phyloP scores from a whole-genome alignment of 352 stramenopile genomes.

The Thalassiosira pacifica region DNA sequence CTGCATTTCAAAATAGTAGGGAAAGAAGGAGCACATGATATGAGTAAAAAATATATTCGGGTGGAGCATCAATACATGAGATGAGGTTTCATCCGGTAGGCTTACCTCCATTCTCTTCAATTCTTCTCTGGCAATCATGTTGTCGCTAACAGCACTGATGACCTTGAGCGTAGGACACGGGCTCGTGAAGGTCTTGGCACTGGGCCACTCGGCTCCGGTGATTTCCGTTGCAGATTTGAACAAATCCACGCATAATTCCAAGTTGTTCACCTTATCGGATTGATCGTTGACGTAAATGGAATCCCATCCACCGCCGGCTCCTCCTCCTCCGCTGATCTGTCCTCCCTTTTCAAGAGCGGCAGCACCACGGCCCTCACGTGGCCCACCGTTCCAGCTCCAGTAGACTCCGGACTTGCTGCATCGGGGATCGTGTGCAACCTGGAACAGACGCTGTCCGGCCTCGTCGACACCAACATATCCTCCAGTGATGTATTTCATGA shows the following conservation, averaged over 20 bases:
- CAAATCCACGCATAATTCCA: slow-evolving; percentile 81
- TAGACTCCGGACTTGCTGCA: slow-evolving; percentile 86
- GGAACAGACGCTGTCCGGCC: slow-evolving; percentile 87
- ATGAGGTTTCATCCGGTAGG: slow-evolving; percentile 4
- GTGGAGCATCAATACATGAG: neutral
- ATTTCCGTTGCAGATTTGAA: slow-evolving; percentile 83
- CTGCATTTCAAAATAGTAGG: slow-evolving; percentile 28
- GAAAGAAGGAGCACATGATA: slow-evolving; percentile 23
- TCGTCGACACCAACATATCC: slow-evolving; percentile 87
- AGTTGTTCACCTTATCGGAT: slow-evolving; percentile 86
- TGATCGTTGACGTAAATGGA: slow-evolving; percentile 89
- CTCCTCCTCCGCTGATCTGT: slow-evolving; percentile 84
- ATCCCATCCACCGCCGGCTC: slow-evolving; percentile 87
- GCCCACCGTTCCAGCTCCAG: slow-evolving; percentile 88
- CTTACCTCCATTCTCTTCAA: slow-evolving; percentile 82
- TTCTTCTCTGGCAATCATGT: slow-evolving; percentile 87
- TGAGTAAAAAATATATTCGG: slow-evolving; percentile 5
- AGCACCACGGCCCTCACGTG: slow-evolving; percentile 84
- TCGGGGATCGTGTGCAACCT: slow-evolving; percentile 87
- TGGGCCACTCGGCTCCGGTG: slow-evolving; percentile 85
- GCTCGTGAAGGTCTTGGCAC: slow-evolving; percentile 78
- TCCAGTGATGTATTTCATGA: slow-evolving; percentile 90
- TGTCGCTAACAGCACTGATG: slow-evolving; percentile 81
- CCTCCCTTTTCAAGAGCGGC: slow-evolving; percentile 86
- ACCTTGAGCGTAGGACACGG: slow-evolving; percentile 88